Evolutionary conservation across 2,329 filamentous ascomycete species (phyloP).

Genomic region (Cordyceps fumosorosea): DNA sequence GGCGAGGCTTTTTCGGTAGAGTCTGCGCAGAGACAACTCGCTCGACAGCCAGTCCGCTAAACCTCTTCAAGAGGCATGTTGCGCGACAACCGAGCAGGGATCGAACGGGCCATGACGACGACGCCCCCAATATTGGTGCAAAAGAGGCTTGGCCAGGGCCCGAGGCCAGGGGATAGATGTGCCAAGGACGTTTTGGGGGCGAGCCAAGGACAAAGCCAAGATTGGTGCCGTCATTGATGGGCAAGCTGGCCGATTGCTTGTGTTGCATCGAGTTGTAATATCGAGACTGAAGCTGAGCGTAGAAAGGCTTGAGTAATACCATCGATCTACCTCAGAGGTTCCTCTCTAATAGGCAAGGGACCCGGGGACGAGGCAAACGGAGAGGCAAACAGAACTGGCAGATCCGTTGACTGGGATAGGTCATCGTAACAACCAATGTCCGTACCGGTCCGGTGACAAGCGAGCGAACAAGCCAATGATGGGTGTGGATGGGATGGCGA

Average conservation of each 20-base stretch:
- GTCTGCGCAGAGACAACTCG: neutral
- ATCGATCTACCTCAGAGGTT: neutral
- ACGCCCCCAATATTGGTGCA: neutral
- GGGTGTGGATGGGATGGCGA: neutral
- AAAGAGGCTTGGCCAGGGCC: neutral
- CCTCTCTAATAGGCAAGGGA: neutral
- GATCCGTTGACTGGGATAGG: neutral
- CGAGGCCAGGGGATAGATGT: neutral
- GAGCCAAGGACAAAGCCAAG: neutral
- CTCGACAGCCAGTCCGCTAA: neutral
- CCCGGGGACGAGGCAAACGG: neutral
- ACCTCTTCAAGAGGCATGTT: neutral
- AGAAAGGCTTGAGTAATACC: neutral
- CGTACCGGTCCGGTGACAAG: neutral
- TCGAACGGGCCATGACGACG: neutral
- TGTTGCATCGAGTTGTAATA: neutral
- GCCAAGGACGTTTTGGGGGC: constrained; percentile 1
- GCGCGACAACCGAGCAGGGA: constrained; percentile 6
- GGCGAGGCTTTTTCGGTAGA: neutral
- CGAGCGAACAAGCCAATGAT: neutral
- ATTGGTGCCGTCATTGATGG: neutral
- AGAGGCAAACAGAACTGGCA: neutral
- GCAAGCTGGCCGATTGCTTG: neutral
- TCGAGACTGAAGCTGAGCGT: neutral
- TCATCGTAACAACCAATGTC: neutral